A percentile compares a stretch with the other conserved stretches of the same genome.
Conservation (phyloP, 23 red algal species). For the Agarophyton chilense region DNA sequence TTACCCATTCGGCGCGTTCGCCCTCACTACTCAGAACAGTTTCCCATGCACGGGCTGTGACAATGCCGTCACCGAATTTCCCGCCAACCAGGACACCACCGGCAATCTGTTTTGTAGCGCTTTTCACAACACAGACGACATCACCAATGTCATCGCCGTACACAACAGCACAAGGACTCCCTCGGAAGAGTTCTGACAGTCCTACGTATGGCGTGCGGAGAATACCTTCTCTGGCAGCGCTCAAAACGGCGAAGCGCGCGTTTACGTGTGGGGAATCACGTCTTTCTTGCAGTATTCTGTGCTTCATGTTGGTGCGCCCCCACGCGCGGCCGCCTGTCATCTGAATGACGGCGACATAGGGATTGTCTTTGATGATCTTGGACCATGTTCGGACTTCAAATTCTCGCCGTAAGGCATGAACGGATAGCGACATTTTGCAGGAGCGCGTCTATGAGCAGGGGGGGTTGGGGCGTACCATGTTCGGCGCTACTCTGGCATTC, state of each 20-base stretch:
- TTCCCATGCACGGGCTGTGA: conserved; percentile 39
- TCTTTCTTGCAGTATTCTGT: conserved; percentile 26
- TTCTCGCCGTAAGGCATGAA: conserved; percentile 45
- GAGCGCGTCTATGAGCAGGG: neutral
- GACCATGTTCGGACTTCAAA: conserved; percentile 57
- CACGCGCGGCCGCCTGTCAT: conserved; percentile 63
- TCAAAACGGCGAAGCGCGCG: conserved; percentile 34
- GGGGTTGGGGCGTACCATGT: no score
- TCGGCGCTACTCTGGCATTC: no score
- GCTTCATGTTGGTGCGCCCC: conserved; percentile 75
- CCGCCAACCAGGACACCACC: conserved; percentile 67
- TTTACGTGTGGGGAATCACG: conserved; percentile 13
- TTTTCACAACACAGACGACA: conserved; percentile 37
- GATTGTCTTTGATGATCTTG: conserved; percentile 43
- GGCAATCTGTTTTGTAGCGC: conserved; percentile 36
- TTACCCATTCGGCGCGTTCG: conserved; percentile 44
- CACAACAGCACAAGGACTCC: conserved; percentile 50
- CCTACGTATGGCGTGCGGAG: conserved; percentile 17
- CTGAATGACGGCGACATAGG: conserved; percentile 68
- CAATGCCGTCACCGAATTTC: conserved; percentile 49
- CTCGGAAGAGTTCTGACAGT: conserved; percentile 52
- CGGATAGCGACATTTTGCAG: conserved; percentile 36
- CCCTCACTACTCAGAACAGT: conserved; percentile 46
- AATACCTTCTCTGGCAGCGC: conserved; percentile 28
- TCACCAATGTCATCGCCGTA: conserved; percentile 45